A percentile compares a stretch with the other conserved stretches of the same genome.
Evolutionary conservation across 2,329 filamentous ascomycete genomes (phyloP).

Genomic region (Diaporthe sp.): DNA sequence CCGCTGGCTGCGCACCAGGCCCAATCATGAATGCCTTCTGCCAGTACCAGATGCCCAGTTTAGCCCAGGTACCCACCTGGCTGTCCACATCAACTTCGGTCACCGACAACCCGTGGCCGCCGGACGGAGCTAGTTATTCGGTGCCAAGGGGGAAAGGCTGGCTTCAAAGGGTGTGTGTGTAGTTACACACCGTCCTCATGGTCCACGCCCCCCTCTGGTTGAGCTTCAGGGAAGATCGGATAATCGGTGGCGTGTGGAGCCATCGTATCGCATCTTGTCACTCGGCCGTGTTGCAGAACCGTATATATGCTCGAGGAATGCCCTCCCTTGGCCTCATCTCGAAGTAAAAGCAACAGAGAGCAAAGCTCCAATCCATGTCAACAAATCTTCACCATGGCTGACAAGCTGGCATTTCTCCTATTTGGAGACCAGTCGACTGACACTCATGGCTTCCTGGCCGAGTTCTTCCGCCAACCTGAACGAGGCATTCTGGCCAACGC

Average conservation of each 20-base stretch:
- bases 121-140: constrained; percentile 50
- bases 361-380: constrained; percentile 43
- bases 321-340: constrained; percentile 16
- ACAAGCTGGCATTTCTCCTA: constrained; percentile 70
- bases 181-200: constrained; percentile 40
- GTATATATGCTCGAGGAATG: constrained; percentile 37
- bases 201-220: constrained; percentile 35
- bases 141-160: constrained; percentile 49
- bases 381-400: constrained; percentile 56
- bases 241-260: constrained; percentile 30
- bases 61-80: constrained; percentile 52
- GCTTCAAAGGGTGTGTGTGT: constrained; percentile 46
- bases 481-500: constrained; percentile 69
- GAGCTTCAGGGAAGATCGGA: constrained; percentile 32
- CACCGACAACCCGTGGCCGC: constrained; percentile 56
- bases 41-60: constrained; percentile 47
- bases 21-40: constrained; percentile 31
- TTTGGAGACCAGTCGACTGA: constrained; percentile 81
- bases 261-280: constrained; percentile 32
- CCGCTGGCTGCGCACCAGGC: constrained; percentile 15
- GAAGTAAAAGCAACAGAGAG: constrained; percentile 34
- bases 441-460: constrained; percentile 73
- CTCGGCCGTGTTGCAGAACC: constrained; percentile 14
- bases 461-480: constrained; percentile 62
- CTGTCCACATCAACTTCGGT: constrained; percentile 59